Percentiles rank a stretch among this genome's conserved stretches.
phyloP scores from a whole-genome alignment of 768 basidiomycete species.

The Roridomyces roridus region DNA sequence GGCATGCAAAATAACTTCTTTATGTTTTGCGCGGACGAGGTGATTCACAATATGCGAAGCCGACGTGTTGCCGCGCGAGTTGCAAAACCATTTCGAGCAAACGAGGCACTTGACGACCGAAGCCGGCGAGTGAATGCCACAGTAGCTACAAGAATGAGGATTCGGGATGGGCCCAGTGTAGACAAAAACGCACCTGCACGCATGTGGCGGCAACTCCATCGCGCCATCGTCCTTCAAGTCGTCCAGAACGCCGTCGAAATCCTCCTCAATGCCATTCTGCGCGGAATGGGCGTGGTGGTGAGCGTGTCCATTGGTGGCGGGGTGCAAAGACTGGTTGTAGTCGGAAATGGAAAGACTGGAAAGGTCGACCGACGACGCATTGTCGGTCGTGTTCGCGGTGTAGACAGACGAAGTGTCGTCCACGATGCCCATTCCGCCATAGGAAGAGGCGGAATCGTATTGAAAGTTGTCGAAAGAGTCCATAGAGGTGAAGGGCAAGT shows the following conservation, averaged over 20 bases:
- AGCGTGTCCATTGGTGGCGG: slow-evolving; percentile 46
- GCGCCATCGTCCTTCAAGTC: slow-evolving; percentile 84
- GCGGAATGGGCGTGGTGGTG: slow-evolving; percentile 37
- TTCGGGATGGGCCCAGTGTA: slow-evolving; percentile 11
- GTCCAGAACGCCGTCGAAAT: slow-evolving; percentile 89
- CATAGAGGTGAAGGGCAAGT: slow-evolving; percentile 39
- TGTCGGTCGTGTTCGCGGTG: slow-evolving; percentile 70
- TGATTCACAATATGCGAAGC: slow-evolving; percentile 99
- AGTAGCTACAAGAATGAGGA: slow-evolving; percentile 67
- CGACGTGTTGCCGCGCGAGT: slow-evolving; percentile 96
- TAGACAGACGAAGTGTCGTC: slow-evolving; percentile 86
- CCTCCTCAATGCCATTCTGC: slow-evolving; percentile 66
- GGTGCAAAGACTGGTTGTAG: slow-evolving; percentile 48
- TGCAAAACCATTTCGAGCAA: slow-evolving; percentile 98
- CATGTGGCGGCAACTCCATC: slow-evolving; percentile 87
- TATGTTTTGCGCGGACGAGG: slow-evolving; percentile 98
- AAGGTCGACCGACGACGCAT: slow-evolving; percentile 67
- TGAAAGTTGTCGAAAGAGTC: slow-evolving; percentile 88
- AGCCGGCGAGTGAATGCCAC: slow-evolving; percentile 96
- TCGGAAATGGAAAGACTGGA: slow-evolving; percentile 73
- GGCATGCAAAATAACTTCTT: slow-evolving; percentile 96
- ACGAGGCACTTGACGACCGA: slow-evolving; percentile 95
- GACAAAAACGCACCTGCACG: slow-evolving; percentile 81
- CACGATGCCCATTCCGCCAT: slow-evolving; percentile 72
- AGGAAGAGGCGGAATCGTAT: slow-evolving; percentile 83